Evolutionary conservation across 805 yeast species (phyloP).

Genomic region (Yarrowia hollandica): DNA sequence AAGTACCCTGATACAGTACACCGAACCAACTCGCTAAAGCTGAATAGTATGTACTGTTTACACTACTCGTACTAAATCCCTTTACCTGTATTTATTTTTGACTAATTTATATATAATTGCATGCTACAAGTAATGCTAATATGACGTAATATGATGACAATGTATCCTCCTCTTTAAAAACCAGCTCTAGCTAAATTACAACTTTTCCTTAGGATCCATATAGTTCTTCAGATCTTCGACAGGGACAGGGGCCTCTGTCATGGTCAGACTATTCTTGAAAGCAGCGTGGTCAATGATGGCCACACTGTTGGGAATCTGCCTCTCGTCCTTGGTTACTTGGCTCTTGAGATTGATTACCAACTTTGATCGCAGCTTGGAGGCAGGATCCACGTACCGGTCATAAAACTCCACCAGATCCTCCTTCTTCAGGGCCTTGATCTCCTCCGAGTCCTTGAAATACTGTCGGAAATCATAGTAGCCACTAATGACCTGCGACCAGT

Average conservation of each 20-base stretch:
- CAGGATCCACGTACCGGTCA: constrained; percentile 47
- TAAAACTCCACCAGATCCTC: constrained; percentile 60
- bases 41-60: too few species aligned
- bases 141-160: constrained; percentile 9
- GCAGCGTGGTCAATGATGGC: constrained; percentile 49
- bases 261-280: constrained; percentile 55
- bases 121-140: background rate
- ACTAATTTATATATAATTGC: background rate
- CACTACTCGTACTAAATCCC: too few species aligned
- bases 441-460: constrained; percentile 56
- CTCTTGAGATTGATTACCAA: constrained; percentile 67
- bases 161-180: background rate
- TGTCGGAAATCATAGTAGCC: constrained; percentile 78
- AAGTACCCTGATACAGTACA: too few species aligned
- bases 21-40: too few species aligned
- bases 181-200: constrained; percentile 30
- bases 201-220: constrained; percentile 37
- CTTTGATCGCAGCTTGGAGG: constrained; percentile 44
- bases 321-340: constrained; percentile 38
- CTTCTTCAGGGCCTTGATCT: constrained; percentile 55
- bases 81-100: background rate
- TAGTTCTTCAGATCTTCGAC: constrained; percentile 36
- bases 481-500: constrained; percentile 64
- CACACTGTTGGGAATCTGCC: constrained; percentile 38
- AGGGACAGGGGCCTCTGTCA: constrained; percentile 68